phyloP scores from a whole-genome alignment of 371 early-diverging fungal genomes.

The Apophysomyces sp. region DNA sequence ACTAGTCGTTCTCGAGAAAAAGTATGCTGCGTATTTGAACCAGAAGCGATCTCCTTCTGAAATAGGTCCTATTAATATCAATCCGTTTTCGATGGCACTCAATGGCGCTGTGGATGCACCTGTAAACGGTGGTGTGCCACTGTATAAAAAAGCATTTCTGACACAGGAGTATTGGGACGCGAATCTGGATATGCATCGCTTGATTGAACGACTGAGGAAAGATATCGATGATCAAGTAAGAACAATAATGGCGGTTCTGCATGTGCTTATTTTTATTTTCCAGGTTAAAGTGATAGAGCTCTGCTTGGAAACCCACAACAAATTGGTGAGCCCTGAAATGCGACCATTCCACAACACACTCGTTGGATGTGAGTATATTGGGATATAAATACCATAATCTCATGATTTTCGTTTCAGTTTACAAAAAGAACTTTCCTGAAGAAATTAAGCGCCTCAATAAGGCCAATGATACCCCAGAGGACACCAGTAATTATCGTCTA shows the following conservation, averaged over 20 bases:
- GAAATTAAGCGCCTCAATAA: constrained; percentile 52
- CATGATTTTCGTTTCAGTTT: constrained; percentile 39
- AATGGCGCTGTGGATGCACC: constrained; percentile 87
- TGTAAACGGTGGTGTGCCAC: constrained; percentile 82
- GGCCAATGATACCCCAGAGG: constrained; percentile 18
- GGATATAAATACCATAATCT: background rate
- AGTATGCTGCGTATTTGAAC: constrained; percentile 40
- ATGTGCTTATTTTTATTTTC: background rate
- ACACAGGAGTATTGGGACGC: constrained; percentile 40
- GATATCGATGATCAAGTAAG: constrained; percentile 71
- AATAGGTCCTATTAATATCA: constrained; percentile 50
- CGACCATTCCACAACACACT: constrained; percentile 74
- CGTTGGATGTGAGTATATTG: constrained; percentile 52
- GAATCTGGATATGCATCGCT: constrained; percentile 45
- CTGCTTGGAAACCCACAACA: constrained; percentile 65
- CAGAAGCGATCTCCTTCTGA: constrained; percentile 6
- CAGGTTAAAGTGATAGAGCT: constrained; percentile 64
- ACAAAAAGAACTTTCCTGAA: constrained; percentile 68
- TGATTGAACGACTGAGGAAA: constrained; percentile 50
- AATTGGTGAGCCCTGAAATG: constrained; percentile 67
- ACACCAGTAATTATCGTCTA: background rate
- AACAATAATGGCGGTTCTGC: background rate
- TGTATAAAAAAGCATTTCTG: constrained; percentile 76
- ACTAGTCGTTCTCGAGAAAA: constrained; percentile 52
- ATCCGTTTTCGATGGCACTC: constrained; percentile 78